Evolutionary conservation across 2,329 filamentous ascomycete genomes (phyloP), one percentile per base, ranked within the genome.

Genomic region (Cladosporium sp.): DNA sequence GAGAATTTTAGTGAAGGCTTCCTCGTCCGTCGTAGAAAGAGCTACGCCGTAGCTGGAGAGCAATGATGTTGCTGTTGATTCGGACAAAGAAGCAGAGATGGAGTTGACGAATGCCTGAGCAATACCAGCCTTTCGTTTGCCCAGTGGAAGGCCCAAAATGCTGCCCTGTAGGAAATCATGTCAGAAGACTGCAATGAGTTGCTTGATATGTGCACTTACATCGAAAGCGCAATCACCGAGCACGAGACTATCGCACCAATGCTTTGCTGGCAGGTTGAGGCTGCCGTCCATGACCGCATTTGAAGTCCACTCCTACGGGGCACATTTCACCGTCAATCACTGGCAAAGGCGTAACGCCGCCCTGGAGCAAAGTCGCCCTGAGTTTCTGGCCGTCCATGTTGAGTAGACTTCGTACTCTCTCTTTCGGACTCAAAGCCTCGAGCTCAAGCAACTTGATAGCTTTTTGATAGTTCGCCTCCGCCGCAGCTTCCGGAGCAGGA

Each of bases 151-250:
- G 34, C 40, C 42, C 15, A 55, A 18, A 38, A 64, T 63, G 47
- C 53, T 58, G 30, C 59, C 61, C 48, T 51, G 34, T 7, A 22
- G n/a, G n/a, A n/a, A 7, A 32, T 4, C 2, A 29, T 38, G 42
- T 43, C 24, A 51, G 24, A 17, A n/a, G 3, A 13, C 13, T 12
- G 9, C 17, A 17, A 24, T 40, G 13, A 22, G 17, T 20, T 7
- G 12, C 3, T 32, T 17, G 12, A 12, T 20, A 62, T 68, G 58
- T 62, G 73, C 73, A 29, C 48, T 9, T 44, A 51, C 48, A 63
- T 78, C 75, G 40, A 74, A 67, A 51, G 71, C 65, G 18, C 72
- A 72, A 52, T 78, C 71, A 13, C 76, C 76, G 34, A 79, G 69
- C 53, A 77, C 66, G 9, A 78, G 51, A n/a, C 67, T 64, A 30